Evolutionary conservation across 306 rosid genomes (phyloP), one percentile per base, ranked within the genome.

Genomic region (Malus asiatica): DNA sequence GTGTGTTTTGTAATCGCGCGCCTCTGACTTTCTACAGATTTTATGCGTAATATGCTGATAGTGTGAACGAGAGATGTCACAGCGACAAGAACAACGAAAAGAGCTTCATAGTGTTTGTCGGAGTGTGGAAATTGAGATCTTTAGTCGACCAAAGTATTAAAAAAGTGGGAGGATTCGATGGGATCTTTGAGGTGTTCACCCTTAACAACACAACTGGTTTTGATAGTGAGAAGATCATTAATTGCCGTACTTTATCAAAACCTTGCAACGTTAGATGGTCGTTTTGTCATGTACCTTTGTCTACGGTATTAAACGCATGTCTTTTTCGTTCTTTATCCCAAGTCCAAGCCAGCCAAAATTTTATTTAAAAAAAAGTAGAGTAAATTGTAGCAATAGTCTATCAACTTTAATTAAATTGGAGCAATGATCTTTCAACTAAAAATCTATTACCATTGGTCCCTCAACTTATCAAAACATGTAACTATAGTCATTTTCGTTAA

Each of bases 351-450:
- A 38, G 42, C 42, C 9, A 7, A 38, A 6, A 35, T 35, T 35
- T 35, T 35, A 6, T 35, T 35, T 6, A 6, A 35, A 35, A 5
- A 32, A 33, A 5, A 33, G 4, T 5, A 32, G 0, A 5, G 35
- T 33, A 33, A 33, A 33, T 5, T 33, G 35, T 33, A 33, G 7
- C 6, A 33, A 5, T 33, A 1, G 0, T 33, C 1, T 1, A 0
- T 33, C 1, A 33, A 33, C 1, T 33, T 33, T 33, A 33, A 33
- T 33, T 1, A 33, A 33, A 33, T 33, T 33, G 0, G 7, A 33
- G 7, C 1, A 30, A 30, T 30, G 5, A 0, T 30, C 0, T 4
- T 0, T 30, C 3, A 30, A 0, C 1, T 30, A 30, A 30, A 30
- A 30, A 30, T 3, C 1, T 4, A 27, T 27, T 27, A 27, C 29